Evolutionary conservation across 139 green algal genomes (phyloP).

Genomic region (Chlamydomonas eustigma): DNA sequence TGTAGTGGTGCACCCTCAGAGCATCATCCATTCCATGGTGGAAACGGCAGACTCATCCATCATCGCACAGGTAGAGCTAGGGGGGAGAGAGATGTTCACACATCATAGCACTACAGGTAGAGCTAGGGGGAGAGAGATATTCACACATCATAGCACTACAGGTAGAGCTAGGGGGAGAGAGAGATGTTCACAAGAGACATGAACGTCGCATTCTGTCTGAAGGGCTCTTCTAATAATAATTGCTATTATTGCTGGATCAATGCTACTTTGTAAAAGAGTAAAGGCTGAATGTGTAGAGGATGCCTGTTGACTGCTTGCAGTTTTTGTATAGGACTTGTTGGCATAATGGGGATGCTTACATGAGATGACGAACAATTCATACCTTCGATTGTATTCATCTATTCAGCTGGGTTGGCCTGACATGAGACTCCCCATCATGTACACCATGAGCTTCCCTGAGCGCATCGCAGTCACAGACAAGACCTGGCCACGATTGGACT

Average conservation of each 20-base stretch:
- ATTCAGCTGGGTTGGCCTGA: constrained; percentile 97
- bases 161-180: background rate
- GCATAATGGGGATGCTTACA: too few relatives aligned
- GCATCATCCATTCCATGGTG: constrained; percentile 99
- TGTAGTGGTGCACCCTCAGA: constrained; percentile 98
- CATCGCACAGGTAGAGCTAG: constrained; percentile 77
- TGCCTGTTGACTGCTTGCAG: too few relatives aligned
- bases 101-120: background rate
- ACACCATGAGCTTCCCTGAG: constrained; percentile 96
- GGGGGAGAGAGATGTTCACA: background rate
- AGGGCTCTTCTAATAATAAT: too few relatives aligned
- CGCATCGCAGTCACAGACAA: constrained; percentile 69
- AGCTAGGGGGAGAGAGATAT: background rate
- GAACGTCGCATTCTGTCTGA: too few relatives aligned
- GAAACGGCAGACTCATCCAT: constrained; percentile 94
- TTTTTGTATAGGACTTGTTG: too few relatives aligned
- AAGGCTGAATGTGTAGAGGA: too few relatives aligned
- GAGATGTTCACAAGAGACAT: background rate
- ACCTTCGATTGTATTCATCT: too few relatives aligned
- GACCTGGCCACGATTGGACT: constrained; percentile 92
- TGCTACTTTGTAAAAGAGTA: too few relatives aligned
- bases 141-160: background rate
- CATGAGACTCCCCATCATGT: constrained; percentile 99
- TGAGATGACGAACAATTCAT: too few relatives aligned
- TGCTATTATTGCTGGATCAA: too few relatives aligned